Evolutionary conservation across 148 eudicot genomes (phyloP).

Genomic region (Polygonum aviculare): DNA sequence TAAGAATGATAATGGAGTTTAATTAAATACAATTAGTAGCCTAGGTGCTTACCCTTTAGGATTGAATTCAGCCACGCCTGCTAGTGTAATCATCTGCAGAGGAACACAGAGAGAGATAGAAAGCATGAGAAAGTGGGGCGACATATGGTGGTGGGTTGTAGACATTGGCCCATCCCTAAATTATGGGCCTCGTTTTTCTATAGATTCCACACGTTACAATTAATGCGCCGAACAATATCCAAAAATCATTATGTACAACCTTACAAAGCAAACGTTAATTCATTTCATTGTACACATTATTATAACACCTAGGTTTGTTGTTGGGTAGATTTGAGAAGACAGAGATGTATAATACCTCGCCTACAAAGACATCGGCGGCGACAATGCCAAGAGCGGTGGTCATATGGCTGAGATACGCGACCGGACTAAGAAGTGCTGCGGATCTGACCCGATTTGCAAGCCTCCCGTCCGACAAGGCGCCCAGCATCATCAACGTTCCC

Average conservation of each 20-base stretch:
- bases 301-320: no score
- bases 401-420: slow-evolving; percentile 69
- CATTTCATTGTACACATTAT: no score
- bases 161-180: not conserved
- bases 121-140: not conserved
- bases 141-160: no score
- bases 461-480: slow-evolving; percentile 48
- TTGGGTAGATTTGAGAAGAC: no score
- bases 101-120: not conserved
- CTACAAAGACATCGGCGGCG: slow-evolving; percentile 45
- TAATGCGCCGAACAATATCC: no score
- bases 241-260: no score
- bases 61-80: slow-evolving; percentile 60
- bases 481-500: slow-evolving; percentile 60
- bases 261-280: no score
- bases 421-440: slow-evolving; percentile 48
- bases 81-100: slow-evolving; percentile 27
- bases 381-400: slow-evolving; percentile 49
- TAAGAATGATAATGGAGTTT: not conserved
- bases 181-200: no score
- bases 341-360: slow-evolving; percentile 29
- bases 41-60: slow-evolving; percentile 34
- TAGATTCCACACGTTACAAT: no score
- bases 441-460: slow-evolving; percentile 41
- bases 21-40: not conserved